Evolutionary conservation across 1,284 basidiomycete genomes (phyloP).

Genomic region (Cryptococcus neoformans): DNA sequence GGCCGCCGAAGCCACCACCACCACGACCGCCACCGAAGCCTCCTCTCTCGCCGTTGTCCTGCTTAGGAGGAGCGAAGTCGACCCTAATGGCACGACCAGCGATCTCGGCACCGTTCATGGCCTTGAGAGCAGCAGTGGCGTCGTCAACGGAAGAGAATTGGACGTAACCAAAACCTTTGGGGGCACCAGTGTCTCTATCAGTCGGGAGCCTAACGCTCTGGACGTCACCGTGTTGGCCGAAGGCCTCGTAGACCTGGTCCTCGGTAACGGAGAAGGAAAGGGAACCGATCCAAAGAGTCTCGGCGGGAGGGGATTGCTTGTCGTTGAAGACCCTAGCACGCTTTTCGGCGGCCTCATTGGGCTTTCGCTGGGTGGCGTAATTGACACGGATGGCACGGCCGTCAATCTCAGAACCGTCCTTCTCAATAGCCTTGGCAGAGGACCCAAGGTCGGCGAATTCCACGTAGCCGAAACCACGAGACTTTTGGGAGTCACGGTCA

Average conservation of each 20-base stretch:
- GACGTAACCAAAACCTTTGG: constrained; percentile 97
- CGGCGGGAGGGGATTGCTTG: constrained; percentile 64
- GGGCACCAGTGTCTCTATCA: constrained; percentile 82
- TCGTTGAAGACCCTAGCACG: constrained; percentile 77
- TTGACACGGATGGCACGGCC: constrained; percentile 87
- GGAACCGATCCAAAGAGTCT: constrained; percentile 87
- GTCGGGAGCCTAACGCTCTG: constrained; percentile 89
- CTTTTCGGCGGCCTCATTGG: constrained; percentile 61
- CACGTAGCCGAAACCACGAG: constrained; percentile 93
- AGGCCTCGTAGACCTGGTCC: constrained; percentile 86
- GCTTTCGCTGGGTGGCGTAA: constrained; percentile 58
- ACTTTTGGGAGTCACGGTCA: constrained; percentile 83
- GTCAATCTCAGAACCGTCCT: constrained; percentile 81
- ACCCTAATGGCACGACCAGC: constrained; percentile 78
- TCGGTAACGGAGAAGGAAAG: constrained; percentile 77
- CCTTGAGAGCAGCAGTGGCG: constrained; percentile 76
- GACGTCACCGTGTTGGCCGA: constrained; percentile 84
- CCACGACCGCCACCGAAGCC: constrained; percentile 52
- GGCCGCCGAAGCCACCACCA: constrained; percentile 43
- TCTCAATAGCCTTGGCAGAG: constrained; percentile 70
- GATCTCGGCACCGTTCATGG: constrained; percentile 69
- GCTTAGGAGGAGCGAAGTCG: constrained; percentile 87
- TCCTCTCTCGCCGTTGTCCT: constrained; percentile 58
- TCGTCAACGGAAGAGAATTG: constrained; percentile 80
- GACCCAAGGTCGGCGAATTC: constrained; percentile 69